Conservation (phyloP, 208 protist species). For the Acanthamoeba lenticulata region DNA sequence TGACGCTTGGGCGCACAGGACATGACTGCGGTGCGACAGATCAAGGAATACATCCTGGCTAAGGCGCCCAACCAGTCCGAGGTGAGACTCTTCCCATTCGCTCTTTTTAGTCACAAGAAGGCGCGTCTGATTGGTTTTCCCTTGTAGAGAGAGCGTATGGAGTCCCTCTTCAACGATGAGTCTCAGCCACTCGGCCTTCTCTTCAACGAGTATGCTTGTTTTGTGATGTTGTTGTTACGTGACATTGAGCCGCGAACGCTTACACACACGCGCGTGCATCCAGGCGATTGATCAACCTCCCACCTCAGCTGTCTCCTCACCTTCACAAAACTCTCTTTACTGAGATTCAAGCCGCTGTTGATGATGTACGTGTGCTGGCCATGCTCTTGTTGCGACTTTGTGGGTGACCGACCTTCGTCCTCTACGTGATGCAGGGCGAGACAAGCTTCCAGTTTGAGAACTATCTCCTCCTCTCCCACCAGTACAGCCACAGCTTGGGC, state of each 20-base stretch:
- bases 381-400: not conserved
- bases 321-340: conserved; percentile 13
- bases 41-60: not conserved
- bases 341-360: not conserved
- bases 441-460: conserved; percentile 19
- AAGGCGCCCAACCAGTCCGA: conserved; percentile 1
- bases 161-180: not conserved
- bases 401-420: not conserved
- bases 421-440: not conserved
- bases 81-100: not conserved
- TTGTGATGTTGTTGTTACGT: no score
- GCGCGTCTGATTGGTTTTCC: not conserved
- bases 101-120: not conserved
- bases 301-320: conserved; percentile 23
- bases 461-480: not conserved
- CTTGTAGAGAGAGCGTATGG: not conserved
- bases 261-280: not conserved
- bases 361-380: not conserved
- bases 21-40: not conserved
- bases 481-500: not conserved
- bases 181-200: not conserved
- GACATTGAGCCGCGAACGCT: not conserved
- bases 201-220: conserved; percentile 14
- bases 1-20: no score
- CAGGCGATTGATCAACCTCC: conserved; percentile 22